Evolutionary conservation across 441 rosid species (phyloP), one percentile per base, ranked within the genome.

Genomic region (Adansonia rubrostipa): DNA sequence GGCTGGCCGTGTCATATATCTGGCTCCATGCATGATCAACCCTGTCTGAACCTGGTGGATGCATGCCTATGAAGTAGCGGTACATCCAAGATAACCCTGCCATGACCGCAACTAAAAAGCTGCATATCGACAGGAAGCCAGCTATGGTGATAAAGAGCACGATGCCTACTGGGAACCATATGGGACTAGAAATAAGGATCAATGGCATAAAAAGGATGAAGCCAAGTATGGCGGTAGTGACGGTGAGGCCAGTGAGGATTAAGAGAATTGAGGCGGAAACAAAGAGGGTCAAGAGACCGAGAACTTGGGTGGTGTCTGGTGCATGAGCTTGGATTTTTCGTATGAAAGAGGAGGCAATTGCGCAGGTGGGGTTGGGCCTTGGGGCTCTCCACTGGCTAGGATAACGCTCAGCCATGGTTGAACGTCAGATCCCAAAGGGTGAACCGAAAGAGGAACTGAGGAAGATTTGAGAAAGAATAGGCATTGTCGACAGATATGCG

Each of bases 61-160:
- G 83, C 88, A 91, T 56, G 61, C 98, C 97, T 67, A 78, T 83
- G 51, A 79, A 84, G 81, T 94, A 96, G 77, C 85, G 72, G 68
- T 92, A 94, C 77, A 80, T 78, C 99, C 98, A 96, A 33, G 92
- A 87, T 22, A 82, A 24, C 3, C 82, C 81, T 14, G 87, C 93
- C 62, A 81, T 79, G 0, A 68, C 71, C 11, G 84, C 87, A 2
- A 86, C 82, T 3, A 85, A 78, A 65, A 85, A 84, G 7, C 94
- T 97, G 20, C 90, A 87, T 11, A 89, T 13, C 1, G 87, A 83
- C 75, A 92, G 76, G 65, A 89, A 75, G 28, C 90, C 92, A 3
- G 91, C 89, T 0, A 77, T 51, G 11, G 77, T 24, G 1, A 87
- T 9, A 77, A 90, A 83, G 11, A 91, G 72, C 64, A 87, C 42